Percentiles rank a stretch among this genome's conserved stretches.
phyloP scores from a whole-genome alignment of 768 basidiomycete genomes.

The Leccinum variicolor region DNA sequence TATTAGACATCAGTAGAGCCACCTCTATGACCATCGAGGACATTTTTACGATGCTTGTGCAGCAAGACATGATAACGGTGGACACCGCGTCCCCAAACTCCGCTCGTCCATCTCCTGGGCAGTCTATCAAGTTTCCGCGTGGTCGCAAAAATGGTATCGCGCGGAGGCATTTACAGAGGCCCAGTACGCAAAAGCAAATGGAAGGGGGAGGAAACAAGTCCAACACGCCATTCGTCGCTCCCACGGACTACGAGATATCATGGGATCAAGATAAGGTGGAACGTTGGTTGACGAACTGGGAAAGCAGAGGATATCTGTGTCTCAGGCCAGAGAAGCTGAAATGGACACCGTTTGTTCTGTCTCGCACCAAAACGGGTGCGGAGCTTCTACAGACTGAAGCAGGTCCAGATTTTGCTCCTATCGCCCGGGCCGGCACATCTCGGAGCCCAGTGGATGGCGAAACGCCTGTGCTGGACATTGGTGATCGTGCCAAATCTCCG shows the following conservation, averaged over 20 bases:
- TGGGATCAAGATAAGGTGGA: constrained; percentile 70
- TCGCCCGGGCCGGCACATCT: constrained; percentile 6
- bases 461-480: constrained; percentile 21
- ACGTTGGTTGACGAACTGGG: constrained; percentile 65
- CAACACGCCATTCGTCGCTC: constrained; percentile 58
- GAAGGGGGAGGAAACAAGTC: constrained; percentile 34
- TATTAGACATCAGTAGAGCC: constrained; percentile 72
- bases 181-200: constrained; percentile 43
- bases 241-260: constrained; percentile 67
- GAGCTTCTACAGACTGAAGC: constrained; percentile 24
- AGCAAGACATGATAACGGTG: constrained; percentile 71
- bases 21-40: constrained; percentile 95
- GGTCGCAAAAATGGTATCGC: constrained; percentile 65
- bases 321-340: constrained; percentile 83
- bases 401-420: constrained; percentile 12
- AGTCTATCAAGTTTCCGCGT: constrained; percentile 70
- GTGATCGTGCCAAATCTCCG: constrained; percentile 16
- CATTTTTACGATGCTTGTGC: constrained; percentile 66
- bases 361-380: constrained; percentile 37
- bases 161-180: constrained; percentile 59
- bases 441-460: constrained; percentile 20
- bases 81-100: constrained; percentile 46
- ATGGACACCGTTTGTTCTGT: constrained; percentile 90
- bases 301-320: constrained; percentile 72
- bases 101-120: constrained; percentile 68